Base-by-base conservation (phyloP, 2,329 filamentous ascomycete species). In the Trichoderma sp. region DNA sequence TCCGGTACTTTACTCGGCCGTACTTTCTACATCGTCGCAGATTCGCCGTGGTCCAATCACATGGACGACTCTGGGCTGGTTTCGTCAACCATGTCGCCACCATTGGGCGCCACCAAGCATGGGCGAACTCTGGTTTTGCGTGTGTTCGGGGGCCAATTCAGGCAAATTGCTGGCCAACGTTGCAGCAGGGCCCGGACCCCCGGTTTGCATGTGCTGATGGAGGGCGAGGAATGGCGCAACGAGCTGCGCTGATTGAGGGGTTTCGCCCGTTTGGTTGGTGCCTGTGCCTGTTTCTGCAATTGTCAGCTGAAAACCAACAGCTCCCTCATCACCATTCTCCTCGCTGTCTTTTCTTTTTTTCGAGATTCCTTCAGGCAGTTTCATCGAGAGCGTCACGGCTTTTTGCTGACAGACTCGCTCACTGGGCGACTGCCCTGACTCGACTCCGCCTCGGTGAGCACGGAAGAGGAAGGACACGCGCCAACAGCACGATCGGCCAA, bases 401-500 rank as follows among this genome's bases (percentile, higher is more conserved):
- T 7, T 21, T 24, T 49, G 57, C 33, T 43, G 57, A 37, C 37
- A 31, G 56, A 37, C 11, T 27, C 40, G 6, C 37, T 27, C 40
- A 6, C 37, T 43, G 40, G n/a, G 40, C 40, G 57, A 21, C 47
- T 24, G 47, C 8, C 43, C 13, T n/a, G 40, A 43, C 40, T 43
- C 56, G 31, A 24, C 59, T 62, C 59, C 59, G 59, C 59, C 47
- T 62, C 59, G 59, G 59, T 62, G 59, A 62, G 35, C 27, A 52
- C 40, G 29, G 59, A 62, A 62, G 37, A 62, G 37, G 29, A 31
- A 14, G 43, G 40, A 31, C 56, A 21, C 24, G 33, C 19, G 58
- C 37, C 40, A 21, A 16, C 40, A 31, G 11, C 37, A 49, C 40
- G 37, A 49, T 49, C 47, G 47, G 40, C 58, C 40, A 47, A 24